phyloP scores from a whole-genome alignment of 225 moss, liverwort and hornwort species.

The Marchantia polymorpha region DNA sequence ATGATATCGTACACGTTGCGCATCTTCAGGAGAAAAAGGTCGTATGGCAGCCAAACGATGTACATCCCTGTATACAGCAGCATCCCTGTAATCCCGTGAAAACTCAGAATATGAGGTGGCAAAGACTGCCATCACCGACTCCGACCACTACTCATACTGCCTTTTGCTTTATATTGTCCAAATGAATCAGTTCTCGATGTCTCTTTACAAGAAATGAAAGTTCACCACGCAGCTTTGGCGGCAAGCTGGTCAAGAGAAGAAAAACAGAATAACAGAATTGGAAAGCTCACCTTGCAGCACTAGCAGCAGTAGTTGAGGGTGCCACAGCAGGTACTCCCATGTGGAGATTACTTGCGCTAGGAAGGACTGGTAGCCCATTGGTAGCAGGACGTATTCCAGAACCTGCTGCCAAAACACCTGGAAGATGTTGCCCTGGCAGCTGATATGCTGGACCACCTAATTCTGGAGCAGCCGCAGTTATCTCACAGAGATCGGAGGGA shows the following conservation, averaged over 20 bases:
- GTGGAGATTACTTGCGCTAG: slow-evolving; percentile 50
- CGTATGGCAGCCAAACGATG: slow-evolving; percentile 60
- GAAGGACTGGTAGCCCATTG: slow-evolving; percentile 50
- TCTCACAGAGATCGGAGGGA: slow-evolving; percentile 76
- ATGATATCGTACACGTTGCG: slow-evolving; percentile 53
- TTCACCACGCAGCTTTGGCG: too few species aligned
- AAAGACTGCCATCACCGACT: not conserved
- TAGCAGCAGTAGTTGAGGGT: slow-evolving; percentile 62
- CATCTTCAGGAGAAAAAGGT: slow-evolving; percentile 66
- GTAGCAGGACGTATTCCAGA: slow-evolving; percentile 56
- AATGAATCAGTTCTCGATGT: not conserved
- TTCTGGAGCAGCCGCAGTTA: slow-evolving; percentile 51
- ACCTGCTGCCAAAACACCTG: slow-evolving; percentile 45
- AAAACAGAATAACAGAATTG: not conserved
- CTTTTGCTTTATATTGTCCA: not conserved
- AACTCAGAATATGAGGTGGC: not conserved
- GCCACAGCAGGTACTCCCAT: slow-evolving; percentile 49
- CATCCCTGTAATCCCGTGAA: not conserved
- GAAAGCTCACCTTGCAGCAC: slow-evolving; percentile 61
- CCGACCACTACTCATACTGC: not conserved
- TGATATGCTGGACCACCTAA: slow-evolving; percentile 47
- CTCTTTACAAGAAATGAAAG: not conserved
- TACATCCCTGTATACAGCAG: slow-evolving; percentile 56
- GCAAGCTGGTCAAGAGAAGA: not conserved
- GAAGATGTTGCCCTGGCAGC: slow-evolving; percentile 49